Evolutionary conservation across 768 basidiomycete species (phyloP), one percentile per base, ranked within the genome.

Genomic region (Paxillus ammoniavirescens): DNA sequence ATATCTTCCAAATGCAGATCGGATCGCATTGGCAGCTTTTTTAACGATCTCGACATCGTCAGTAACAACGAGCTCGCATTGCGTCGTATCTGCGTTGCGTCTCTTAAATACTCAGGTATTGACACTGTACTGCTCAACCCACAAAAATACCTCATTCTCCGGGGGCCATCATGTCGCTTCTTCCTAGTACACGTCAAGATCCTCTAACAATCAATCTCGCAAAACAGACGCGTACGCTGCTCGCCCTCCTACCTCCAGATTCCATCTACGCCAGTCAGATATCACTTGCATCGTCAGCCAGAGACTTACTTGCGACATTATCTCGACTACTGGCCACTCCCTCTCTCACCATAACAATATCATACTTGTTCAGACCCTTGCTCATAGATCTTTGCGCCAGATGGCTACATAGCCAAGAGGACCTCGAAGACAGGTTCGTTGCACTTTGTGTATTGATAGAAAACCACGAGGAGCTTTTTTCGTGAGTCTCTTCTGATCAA

Each of bases 321-420:
- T 88, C 92, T 5, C 65, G 72, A 30, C 70, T 89, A 8, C 76
- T 93, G 13, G 73, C 81, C 0, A 65, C 75, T 15, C 86, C 89
- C 8, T 76, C 82, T 10, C 77, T 87, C 41, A 92, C 92, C 0
- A 62, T 79, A 30, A 62, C 73, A 12, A 75, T 98, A 54, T 82
- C 88, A 17, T 75, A 72, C 6, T 57, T 79, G 10, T 98, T 89
- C 71, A 75, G 88, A 56, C 94, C 95, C 4, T 70, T 98, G 49
- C 67, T 93, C 37, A 61, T 88, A 26, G 90, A 96, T 68, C 72
- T 98, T 23, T 86, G 86, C 62, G 89, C 89, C 4, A 72, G 89
- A 62, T 97, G 92, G 93, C 65, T 95, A 40, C 73, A 86, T n/a
- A 72, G 75, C 17, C 61, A 75, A 36, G 69, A 78, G 40, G 71